Percentiles rank a stretch among this genome's conserved stretches.
Conservation (phyloP, 306 rosid species). For the Crotalaria pallida region DNA sequence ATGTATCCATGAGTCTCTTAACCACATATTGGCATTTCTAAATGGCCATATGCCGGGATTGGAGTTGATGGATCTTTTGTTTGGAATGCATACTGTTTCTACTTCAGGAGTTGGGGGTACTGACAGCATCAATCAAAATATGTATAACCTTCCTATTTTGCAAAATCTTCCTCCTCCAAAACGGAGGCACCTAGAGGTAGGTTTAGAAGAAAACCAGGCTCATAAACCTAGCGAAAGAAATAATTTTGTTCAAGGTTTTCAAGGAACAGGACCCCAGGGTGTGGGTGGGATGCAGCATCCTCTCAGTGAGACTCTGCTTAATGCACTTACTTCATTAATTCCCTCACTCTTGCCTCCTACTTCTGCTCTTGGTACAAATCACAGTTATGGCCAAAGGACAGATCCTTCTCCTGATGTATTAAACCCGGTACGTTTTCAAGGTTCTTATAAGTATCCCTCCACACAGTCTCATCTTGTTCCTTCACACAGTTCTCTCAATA, state of each 20-base stretch:
- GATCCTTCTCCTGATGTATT: slow-evolving; percentile 8
- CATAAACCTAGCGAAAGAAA: background rate
- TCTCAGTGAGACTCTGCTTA: background rate
- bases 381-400: background rate
- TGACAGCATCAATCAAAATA: background rate
- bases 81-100: slow-evolving; percentile 11
- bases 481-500: background rate
- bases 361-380: slow-evolving; percentile 9
- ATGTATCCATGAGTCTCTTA: slow-evolving; percentile 29
- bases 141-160: background rate
- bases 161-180: slow-evolving; percentile 11
- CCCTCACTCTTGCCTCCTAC: slow-evolving; percentile 1
- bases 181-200: slow-evolving; percentile 8
- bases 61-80: slow-evolving; percentile 30
- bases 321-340: background rate
- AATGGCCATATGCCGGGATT: slow-evolving; percentile 19
- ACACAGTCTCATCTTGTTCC: background rate
- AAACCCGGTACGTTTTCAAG: background rate
- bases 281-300: background rate
- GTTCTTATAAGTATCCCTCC: slow-evolving; percentile 1
- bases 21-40: slow-evolving; percentile 6
- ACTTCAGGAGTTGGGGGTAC: slow-evolving; percentile 1
- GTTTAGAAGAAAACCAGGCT: background rate
- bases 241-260: background rate
- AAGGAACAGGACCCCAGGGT: background rate